These are phyloP conservation scores for Acidomyces sp. DNA, from an alignment of 495 filamentous ascomycete genomes.

Conservation along the genomic window DNA sequence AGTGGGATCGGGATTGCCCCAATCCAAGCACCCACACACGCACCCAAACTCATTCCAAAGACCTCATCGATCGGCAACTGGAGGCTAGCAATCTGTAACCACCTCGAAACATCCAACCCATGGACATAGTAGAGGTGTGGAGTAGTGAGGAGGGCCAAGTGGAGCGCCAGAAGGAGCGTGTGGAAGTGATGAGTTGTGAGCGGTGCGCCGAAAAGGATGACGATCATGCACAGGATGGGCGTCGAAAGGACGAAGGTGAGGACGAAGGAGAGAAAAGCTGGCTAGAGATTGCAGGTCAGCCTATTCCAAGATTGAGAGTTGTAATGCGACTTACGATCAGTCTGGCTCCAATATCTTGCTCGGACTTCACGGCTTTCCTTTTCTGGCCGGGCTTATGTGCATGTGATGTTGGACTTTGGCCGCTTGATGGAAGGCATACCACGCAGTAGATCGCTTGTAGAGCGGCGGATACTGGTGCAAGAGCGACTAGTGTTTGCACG, in stretches of 20 bases:
- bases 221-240: conserved; percentile 46
- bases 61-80: conserved; percentile 50
- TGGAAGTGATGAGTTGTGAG: conserved; percentile 67
- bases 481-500: conserved; percentile 44
- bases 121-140: conserved; percentile 70
- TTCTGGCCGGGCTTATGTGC: conserved; percentile 23
- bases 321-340: conserved; percentile 27
- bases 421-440: conserved; percentile 58
- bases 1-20: conserved; percentile 85
- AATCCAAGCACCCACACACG: conserved; percentile 55
- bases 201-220: conserved; percentile 85
- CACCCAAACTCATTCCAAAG: conserved; percentile 52
- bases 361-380: conserved; percentile 21
- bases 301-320: no score
- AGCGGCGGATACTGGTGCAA: conserved; percentile 47
- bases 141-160: conserved; percentile 63
- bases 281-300: no score
- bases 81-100: conserved; percentile 54
- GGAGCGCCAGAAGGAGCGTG: conserved; percentile 64
- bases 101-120: conserved; percentile 59
- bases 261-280: conserved; percentile 47
- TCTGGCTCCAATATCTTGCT: conserved; percentile 16
- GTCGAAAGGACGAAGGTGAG: conserved; percentile 43
- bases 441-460: conserved; percentile 58
- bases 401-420: conserved; percentile 23